phyloP scores from a whole-genome alignment of 768 basidiomycete species.

The Lentinula lateritia region DNA sequence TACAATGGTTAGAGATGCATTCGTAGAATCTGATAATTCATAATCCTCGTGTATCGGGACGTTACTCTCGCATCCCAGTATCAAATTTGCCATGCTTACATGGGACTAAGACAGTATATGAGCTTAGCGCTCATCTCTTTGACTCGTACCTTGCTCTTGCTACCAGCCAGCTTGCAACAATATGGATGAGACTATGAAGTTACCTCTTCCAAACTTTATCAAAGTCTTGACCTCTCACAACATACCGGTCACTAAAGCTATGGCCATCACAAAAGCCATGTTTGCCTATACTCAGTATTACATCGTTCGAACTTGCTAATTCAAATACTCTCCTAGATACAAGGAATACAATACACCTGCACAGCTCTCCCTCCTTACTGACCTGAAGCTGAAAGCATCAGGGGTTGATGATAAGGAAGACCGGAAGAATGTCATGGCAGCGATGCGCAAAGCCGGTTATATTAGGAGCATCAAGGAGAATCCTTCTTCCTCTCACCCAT shows the following conservation, averaged over 20 bases:
- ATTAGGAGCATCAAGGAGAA: constrained; percentile 21
- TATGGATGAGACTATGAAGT: constrained; percentile 32
- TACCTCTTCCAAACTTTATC: constrained; percentile 61
- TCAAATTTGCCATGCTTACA: no score
- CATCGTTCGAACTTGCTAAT: constrained; percentile 2
- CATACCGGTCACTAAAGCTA: constrained; percentile 59
- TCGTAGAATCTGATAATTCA: background rate
- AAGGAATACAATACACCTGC: constrained; percentile 61
- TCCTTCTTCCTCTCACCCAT: constrained; percentile 13
- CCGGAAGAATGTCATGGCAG: constrained; percentile 51
- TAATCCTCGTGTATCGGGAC: no score
- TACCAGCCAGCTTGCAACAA: constrained; percentile 1
- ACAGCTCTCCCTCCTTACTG: constrained; percentile 51
- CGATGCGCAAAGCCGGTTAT: constrained; percentile 64
- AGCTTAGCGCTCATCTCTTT: no score
- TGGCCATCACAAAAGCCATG: constrained; percentile 68
- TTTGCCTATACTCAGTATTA: constrained; percentile 23
- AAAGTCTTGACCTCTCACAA: constrained; percentile 56
- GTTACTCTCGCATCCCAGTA: no score
- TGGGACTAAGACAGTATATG: no score
- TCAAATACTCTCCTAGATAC: constrained; percentile 44
- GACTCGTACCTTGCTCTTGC: no score
- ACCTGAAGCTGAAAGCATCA: constrained; percentile 48
- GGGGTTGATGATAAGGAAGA: constrained; percentile 64
- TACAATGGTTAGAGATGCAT: constrained; percentile 37